phyloP scores from a whole-genome alignment of 225 moss, liverwort and hornwort species.

The Thuidium tamariscinum region DNA sequence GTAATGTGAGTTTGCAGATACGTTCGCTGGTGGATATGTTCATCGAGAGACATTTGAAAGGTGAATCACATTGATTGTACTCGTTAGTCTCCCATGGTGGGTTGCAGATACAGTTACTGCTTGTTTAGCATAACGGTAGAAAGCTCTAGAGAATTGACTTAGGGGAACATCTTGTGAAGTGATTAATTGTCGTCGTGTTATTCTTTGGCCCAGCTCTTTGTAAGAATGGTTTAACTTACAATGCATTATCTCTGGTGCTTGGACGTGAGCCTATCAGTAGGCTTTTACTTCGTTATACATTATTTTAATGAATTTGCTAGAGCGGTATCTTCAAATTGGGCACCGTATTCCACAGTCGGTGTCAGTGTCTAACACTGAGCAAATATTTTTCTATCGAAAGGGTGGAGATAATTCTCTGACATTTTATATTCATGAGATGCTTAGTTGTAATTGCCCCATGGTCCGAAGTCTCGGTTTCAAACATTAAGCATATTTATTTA shows the following conservation, averaged over 20 bases:
- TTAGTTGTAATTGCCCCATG: background rate
- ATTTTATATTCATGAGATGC: background rate
- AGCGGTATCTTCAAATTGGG: background rate
- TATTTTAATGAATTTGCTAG: background rate
- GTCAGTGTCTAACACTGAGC: background rate
- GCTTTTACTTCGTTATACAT: background rate
- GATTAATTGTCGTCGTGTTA: constrained; percentile 11
- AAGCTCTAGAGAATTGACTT: background rate
- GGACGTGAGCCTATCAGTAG: background rate
- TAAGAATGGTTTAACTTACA: background rate
- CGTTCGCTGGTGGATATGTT: constrained; percentile 57
- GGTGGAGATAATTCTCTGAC: background rate
- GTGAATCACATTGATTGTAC: constrained; percentile 40
- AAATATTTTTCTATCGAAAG: background rate
- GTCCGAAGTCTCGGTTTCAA: background rate
- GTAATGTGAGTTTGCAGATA: constrained; percentile 25
- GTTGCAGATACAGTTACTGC: constrained; percentile 25
- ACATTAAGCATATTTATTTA: background rate
- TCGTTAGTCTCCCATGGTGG: constrained; percentile 17
- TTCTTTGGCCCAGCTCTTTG: constrained; percentile 15
- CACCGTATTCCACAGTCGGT: background rate
- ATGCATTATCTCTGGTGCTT: background rate
- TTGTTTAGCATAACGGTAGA: constrained; percentile 9
- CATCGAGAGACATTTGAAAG: constrained; percentile 54
- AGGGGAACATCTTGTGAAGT: constrained; percentile 2